Base-by-base conservation (phyloP, 2,329 filamentous ascomycete species). In the Arthrobotrys conoides region DNA sequence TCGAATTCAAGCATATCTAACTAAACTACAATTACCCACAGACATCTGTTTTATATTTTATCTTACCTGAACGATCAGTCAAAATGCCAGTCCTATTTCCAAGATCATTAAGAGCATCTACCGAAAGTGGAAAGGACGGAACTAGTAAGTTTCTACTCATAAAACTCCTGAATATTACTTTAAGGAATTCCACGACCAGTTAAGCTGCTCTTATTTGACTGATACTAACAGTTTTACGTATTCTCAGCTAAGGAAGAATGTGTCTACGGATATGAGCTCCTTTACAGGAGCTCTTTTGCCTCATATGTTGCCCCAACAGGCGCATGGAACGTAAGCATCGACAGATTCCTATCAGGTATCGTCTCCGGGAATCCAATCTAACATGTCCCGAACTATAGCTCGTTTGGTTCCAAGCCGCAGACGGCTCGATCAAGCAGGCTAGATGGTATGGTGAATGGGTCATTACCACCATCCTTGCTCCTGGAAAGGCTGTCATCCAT, bases 61-160 rank as follows among this genome's bases (percentile, higher is more conserved):
- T 4, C 38, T 18, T 18, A 3, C 14, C 2, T 12, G 0, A 44
- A n/a, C 22, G 1, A 10, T 46, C 24, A 14, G 38, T 30, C 33
- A 73, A 73, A 53, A 73, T 73, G 70, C 70, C 70, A 51, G 36
- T 73, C 22, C 30, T 49, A 27, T 51, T 73, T 4, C 70, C 61
- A 53, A 61, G 20, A 24, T 36, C 20, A 14, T 22, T 61, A 12
- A 55, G 70, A 51, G 18, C 66, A 12, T 73, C 70, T 12, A 16
- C 49, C 0, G 46, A 59, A 16, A 73, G 70, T 33, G 49, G 27
- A 3, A 18, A 22, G 2, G 20, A 20, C 6, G 70, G 70, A 14
- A 73, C 61, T 24, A 73, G 70, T 73, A 73, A 61, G 70, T n/a
- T 30, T 46, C 3, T 3, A 30, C 3, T 30, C 27, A 30, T n/a